Evolutionary conservation across 495 filamentous ascomycete species (phyloP), one percentile per base, ranked within the genome.

Genomic region (Xylaria castorea): DNA sequence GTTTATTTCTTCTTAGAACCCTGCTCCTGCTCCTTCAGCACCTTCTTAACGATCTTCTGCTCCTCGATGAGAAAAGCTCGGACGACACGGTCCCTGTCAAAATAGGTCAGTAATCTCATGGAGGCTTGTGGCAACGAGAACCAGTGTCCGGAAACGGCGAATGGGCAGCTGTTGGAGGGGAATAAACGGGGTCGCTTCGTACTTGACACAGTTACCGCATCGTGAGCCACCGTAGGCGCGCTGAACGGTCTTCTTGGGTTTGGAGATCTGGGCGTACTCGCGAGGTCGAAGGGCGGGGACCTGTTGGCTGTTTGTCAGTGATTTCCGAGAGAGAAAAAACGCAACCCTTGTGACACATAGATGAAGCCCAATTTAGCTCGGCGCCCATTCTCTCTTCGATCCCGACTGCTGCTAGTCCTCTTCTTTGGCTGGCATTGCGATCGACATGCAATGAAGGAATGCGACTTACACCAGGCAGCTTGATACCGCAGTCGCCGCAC

Each of bases 11-110:
- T 97, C 87, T 95, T 92, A 75, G 83, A 77, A 87, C 92, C 87
- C 76, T 81, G 75, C 79, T 75, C 82, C 79, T 87, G 85, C 82
- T 97, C 94, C 91, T 97, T 95, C 84, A 97, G 90, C 79, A 98
- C 96, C 92, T 98, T 98, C 94, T 99, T 98, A 86, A 99, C 97
- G 78, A 99, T 98, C 94, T 98, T 98, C 89, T 99, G 96, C 90
- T 99, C 96, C 89, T 98, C 96, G 77, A 98, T 98, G 87, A 98
- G 87, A 91, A 98, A 98, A 58, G 96, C 97, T 75, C 97, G 93
- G 70, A 97, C 93, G 76, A 99, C 90, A 76, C 96, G 89, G 89
- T 99, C 97, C 87, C 95, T 95, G 16, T 65, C 9, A 20, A 46
- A 58, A 34, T 22, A 51, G 25, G 70, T 72, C n/a, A 72, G 70